Base-by-base conservation (phyloP, 441 rosid genomes). In the Adansonia gregorii region DNA sequence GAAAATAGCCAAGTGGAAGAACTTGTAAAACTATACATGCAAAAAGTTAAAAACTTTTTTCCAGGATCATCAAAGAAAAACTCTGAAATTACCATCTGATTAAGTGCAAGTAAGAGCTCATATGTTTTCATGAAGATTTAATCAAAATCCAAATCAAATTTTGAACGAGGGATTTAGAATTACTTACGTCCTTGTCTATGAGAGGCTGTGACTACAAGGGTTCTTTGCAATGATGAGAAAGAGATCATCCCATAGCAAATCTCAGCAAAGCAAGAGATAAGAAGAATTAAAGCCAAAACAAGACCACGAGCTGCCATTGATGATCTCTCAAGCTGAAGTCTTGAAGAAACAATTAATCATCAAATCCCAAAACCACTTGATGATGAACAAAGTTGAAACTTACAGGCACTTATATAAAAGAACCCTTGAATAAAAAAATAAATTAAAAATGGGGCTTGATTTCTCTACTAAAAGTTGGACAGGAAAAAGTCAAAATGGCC, bases 191-290 rank as follows among this genome's bases (percentile, higher is more conserved):
- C 86, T 15, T 80, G 70, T 51, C 72, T 73, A 24, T 87, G 83
- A 2, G 90, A 80, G 12, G 91, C 88, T 20, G 85, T 80, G 78
- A 88, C 89, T 1, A 72, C 51, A 8, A 91, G 87, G 35, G 87
- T 84, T 11, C 66, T 67, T 11, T 69, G 76, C 48, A 89, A 85
- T 76, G 91, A 74, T 60, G 90, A 85, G 78, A 91, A 86, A 75
- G 84, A 82, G 15, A 83, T 70, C 4, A n/a, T 2, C 6, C 89
- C 93, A 77, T 73, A 54, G 41, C 79, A 75, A 19, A 82, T 48
- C 54, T 73, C 80, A 4, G 81, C 68, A 27, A 89, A 77, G 79
- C 80, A 74, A 64, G 82, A 82, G 41, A 84, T 72, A 27, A 87
- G n/a, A 20, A 84, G 80, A 24, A 87, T 3, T 0, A 88, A 72